A percentile compares a stretch with the other conserved stretches of the same genome.
Evolutionary conservation across 352 stramenopile genomes (phyloP).

Genomic region (Detonula confervacea): DNA sequence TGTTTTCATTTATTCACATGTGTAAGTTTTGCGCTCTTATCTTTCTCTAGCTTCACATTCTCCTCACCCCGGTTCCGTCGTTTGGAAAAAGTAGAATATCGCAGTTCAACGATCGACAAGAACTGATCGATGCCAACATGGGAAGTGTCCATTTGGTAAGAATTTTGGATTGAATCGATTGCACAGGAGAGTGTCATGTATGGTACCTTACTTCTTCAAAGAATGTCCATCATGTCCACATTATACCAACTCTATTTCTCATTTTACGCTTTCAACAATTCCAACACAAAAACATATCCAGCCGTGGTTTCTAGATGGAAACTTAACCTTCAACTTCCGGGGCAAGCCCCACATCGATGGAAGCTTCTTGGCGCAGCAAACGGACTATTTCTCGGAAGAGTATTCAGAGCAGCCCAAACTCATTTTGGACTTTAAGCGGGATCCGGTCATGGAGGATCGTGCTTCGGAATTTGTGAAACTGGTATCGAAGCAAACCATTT

Average conservation of each 20-base stretch:
- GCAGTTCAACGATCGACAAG: slow-evolving; percentile 58
- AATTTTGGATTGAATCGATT: slow-evolving; percentile 22
- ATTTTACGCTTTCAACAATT: no score
- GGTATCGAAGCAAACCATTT: slow-evolving; percentile 72
- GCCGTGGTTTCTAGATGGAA: slow-evolving; percentile 80
- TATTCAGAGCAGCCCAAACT: slow-evolving; percentile 35
- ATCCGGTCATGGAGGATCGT: slow-evolving; percentile 60
- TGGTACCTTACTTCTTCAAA: neutral
- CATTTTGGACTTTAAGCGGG: slow-evolving; percentile 73
- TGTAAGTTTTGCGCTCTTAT: no score
- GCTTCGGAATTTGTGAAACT: slow-evolving; percentile 70
- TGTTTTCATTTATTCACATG: neutral
- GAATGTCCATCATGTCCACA: slow-evolving; percentile 20
- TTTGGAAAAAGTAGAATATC: slow-evolving; percentile 72
- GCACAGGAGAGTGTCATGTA: no score
- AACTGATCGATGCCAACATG: slow-evolving; percentile 81
- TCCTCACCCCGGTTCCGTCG: slow-evolving; percentile 72
- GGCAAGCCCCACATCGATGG: slow-evolving; percentile 70
- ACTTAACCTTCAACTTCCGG: slow-evolving; percentile 68
- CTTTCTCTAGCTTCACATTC: slow-evolving; percentile 45
- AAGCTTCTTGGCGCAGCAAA: slow-evolving; percentile 67
- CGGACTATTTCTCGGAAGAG: slow-evolving; percentile 64
- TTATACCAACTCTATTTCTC: no score
- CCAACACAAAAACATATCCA: no score
- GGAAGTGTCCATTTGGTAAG: slow-evolving; percentile 80